These are phyloP conservation scores for Kwoniella dejecticola DNA, from an alignment of 768 basidiomycete genomes.

Conservation along the genomic window DNA sequence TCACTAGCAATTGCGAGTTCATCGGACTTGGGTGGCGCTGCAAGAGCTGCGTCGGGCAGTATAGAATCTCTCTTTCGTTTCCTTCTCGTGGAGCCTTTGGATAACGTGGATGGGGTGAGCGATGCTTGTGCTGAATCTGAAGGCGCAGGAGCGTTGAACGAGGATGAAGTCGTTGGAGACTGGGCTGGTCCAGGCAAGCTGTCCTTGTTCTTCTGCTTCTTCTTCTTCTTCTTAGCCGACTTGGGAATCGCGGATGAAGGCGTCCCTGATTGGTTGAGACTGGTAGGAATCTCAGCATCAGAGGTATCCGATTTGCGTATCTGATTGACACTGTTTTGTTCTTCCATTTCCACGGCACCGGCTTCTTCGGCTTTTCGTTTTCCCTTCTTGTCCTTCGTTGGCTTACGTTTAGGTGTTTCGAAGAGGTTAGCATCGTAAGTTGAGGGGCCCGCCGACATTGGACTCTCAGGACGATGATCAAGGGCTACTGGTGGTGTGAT, in stretches of 20 bases:
- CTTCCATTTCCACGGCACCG: neutral
- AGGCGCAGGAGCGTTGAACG: neutral
- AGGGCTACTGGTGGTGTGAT: neutral
- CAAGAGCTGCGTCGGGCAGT: neutral
- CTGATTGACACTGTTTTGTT: too few species aligned
- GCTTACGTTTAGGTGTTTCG: constrained; percentile 1
- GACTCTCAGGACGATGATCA: constrained; percentile 1
- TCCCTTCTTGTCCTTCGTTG: constrained; percentile 15
- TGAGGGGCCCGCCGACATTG: neutral
- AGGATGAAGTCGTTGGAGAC: neutral
- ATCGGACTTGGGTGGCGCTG: neutral
- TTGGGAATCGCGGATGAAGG: too few species aligned
- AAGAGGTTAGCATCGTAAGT: neutral
- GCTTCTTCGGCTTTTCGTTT: constrained; percentile 7
- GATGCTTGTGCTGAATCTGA: neutral
- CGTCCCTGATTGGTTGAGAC: too few species aligned
- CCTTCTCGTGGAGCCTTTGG: too few species aligned
- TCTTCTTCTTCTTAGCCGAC: neutral
- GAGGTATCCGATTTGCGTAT: too few species aligned
- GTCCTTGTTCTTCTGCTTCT: neutral
- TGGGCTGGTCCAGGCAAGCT: neutral
- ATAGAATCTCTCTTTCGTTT: constrained; percentile 1
- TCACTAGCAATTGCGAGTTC: neutral
- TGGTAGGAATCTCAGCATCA: too few species aligned
- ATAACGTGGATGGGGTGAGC: neutral